phyloP scores from a whole-genome alignment of 768 basidiomycete species.

The Tylopilus cervinicoccineus region DNA sequence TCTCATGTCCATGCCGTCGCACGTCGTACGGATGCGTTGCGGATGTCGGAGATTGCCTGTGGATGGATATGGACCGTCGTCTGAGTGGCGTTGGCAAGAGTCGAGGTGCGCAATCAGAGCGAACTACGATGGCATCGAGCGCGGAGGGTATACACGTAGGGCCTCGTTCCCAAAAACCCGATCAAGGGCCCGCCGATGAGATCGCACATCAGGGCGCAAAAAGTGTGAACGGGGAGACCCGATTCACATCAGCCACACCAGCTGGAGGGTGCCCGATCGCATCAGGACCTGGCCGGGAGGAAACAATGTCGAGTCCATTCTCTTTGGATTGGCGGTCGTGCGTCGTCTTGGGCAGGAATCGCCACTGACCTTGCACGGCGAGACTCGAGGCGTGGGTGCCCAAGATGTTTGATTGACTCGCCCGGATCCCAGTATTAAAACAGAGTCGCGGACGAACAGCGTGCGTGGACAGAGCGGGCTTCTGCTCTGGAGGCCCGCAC shows the following conservation, averaged over 20 bases:
- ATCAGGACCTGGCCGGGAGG: too few relatives aligned
- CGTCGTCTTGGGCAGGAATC: background rate
- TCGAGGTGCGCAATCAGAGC: too few relatives aligned
- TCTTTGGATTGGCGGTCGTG: too few relatives aligned
- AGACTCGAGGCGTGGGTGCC: too few relatives aligned
- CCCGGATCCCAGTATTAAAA: background rate
- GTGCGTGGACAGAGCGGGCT: background rate
- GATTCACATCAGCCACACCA: background rate
- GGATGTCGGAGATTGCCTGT: too few relatives aligned
- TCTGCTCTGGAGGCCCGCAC: background rate
- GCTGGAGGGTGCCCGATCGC: too few relatives aligned
- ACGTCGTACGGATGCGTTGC: too few relatives aligned
- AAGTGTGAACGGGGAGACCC: background rate
- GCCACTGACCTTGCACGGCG: background rate
- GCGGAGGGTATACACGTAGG: background rate
- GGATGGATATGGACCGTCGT: too few relatives aligned
- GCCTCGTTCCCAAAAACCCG: background rate
- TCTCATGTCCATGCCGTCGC: too few relatives aligned
- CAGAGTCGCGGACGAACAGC: background rate
- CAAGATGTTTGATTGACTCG: background rate
- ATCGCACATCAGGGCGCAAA: background rate
- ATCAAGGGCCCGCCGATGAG: background rate
- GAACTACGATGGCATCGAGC: background rate
- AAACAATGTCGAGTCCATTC: background rate
- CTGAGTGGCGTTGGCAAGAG: background rate